Base-by-base conservation (phyloP, 2,329 filamentous ascomycete species). In the Diaporthe citrichinensis region DNA sequence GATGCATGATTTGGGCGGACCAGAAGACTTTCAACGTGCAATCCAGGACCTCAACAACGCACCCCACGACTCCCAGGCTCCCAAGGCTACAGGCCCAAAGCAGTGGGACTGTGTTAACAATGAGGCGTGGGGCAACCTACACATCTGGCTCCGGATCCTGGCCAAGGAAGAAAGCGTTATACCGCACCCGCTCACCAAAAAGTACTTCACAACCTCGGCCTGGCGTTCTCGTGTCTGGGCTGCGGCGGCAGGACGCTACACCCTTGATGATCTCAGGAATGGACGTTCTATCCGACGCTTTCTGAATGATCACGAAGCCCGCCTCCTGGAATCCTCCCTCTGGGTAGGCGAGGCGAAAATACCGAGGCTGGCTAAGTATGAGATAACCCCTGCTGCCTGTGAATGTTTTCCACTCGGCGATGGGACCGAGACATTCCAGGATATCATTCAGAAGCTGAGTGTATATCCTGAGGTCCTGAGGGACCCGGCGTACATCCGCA, bases 151-250 rank as follows among this genome's bases (percentile, higher is more conserved):
- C 4, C 31, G 65, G n/a, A 41, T 39, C 3, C n/a, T 69, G 34
- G 49, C 49, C 15, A 28, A 69, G 15, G 65, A 69, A 31, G 65
- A 69, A 23, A 41, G 65, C 17, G 49, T 69, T 14, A 28, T 55
- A 14, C 14, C 49, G 3, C 65, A 69, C 17, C 65, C 65, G 17
- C 8, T 69, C 4, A 28, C 34, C 2, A 39, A 55, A 3, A 28
- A 1, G 9, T 49, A 28, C 2, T 55, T 69, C 65, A 69, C 4
- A 39, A 28, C 65, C 10, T 69, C 65, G 31, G 65, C 65, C n/a
- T 69, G 65, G 65, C 65, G 65, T 31, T 69, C 65, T 3, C 65
- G 65, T n/a, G 34, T 23, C 31, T 69, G 65, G 65, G 65, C 34
- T 15, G 65, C 15, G 6, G 46, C 17, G 0, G 46, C 65, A 23